Conservation (phyloP, 2,329 filamentous ascomycete species). For the Setomelanomma holmii region DNA sequence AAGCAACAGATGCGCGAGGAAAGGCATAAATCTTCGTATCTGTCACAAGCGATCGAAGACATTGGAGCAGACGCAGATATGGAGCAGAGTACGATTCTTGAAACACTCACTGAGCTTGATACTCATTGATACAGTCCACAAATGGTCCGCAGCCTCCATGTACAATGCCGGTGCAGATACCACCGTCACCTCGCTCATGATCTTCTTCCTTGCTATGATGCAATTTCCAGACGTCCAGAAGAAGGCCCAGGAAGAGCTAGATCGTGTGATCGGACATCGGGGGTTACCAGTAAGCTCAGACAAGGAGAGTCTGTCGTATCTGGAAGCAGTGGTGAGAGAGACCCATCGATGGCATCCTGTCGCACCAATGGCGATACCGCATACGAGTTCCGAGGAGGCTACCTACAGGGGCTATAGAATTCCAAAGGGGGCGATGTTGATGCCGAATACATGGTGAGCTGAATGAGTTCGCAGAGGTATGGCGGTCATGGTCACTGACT, state of each 20-base stretch:
- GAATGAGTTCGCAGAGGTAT: too few species aligned
- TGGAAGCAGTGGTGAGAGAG: not conserved
- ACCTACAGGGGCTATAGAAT: not conserved
- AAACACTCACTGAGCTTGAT: too few species aligned
- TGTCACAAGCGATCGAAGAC: slow-evolving; percentile 51
- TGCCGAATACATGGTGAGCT: not conserved
- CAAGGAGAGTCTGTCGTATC: not conserved
- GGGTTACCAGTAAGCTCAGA: not conserved
- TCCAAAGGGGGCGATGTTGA: not conserved
- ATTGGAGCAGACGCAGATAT: slow-evolving; percentile 37
- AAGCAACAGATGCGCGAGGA: slow-evolving; percentile 48
- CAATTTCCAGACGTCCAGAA: not conserved
- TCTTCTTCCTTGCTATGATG: not conserved
- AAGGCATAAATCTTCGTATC: slow-evolving; percentile 44
- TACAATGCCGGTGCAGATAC: not conserved
- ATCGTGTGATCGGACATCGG: not conserved
- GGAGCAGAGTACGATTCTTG: slow-evolving; percentile 56
- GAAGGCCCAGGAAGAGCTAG: not conserved
- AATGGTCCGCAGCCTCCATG: too few species aligned
- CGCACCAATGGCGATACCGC: not conserved
- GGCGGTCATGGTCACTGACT: too few species aligned
- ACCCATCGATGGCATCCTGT: not conserved
- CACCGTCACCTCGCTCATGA: not conserved
- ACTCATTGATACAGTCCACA: too few species aligned
- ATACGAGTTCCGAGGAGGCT: not conserved